A percentile compares a stretch with the other conserved stretches of the same genome.
Conservation (phyloP, 179 eudicot species). For the Vitellaria paradoxa region DNA sequence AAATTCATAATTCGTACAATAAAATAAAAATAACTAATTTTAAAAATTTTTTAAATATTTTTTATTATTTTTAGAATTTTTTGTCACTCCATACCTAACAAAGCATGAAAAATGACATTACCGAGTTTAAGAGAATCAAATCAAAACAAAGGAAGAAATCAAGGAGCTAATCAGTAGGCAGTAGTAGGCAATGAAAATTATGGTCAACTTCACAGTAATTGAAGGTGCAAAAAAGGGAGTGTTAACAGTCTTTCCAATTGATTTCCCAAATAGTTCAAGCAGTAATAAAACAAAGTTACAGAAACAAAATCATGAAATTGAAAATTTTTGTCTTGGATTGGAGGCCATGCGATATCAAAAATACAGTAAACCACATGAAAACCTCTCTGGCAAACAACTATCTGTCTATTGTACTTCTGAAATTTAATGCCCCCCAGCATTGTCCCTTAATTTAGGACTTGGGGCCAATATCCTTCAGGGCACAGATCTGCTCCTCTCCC, state of each 20-base stretch:
- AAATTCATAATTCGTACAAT: too few species aligned
- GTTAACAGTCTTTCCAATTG: neutral
- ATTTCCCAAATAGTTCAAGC: conserved; percentile 11
- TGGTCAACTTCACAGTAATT: neutral
- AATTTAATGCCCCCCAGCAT: neutral
- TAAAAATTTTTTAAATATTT: too few species aligned
- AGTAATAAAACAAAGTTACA: conserved; percentile 7
- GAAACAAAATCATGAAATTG: neutral
- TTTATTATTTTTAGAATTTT: too few species aligned
- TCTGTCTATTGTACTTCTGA: neutral
- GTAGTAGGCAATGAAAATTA: too few species aligned
- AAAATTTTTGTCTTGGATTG: neutral
- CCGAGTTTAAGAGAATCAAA: too few species aligned
- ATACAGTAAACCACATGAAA: neutral
- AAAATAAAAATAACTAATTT: too few species aligned
- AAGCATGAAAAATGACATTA: too few species aligned
- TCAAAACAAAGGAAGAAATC: too few species aligned
- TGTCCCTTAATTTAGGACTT: neutral
- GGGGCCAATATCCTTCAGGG: conserved; percentile 25
- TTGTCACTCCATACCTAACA: too few species aligned
- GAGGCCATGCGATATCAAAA: neutral
- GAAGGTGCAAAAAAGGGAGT: neutral
- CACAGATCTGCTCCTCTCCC: conserved; percentile 25
- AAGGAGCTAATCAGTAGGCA: too few species aligned
- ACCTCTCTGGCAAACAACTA: neutral